A percentile compares a stretch with the other conserved stretches of the same genome.
These are phyloP conservation scores for Pulicaria dysenterica DNA, from an alignment of 129 eudicot genomes.

Conservation along the genomic window DNA sequence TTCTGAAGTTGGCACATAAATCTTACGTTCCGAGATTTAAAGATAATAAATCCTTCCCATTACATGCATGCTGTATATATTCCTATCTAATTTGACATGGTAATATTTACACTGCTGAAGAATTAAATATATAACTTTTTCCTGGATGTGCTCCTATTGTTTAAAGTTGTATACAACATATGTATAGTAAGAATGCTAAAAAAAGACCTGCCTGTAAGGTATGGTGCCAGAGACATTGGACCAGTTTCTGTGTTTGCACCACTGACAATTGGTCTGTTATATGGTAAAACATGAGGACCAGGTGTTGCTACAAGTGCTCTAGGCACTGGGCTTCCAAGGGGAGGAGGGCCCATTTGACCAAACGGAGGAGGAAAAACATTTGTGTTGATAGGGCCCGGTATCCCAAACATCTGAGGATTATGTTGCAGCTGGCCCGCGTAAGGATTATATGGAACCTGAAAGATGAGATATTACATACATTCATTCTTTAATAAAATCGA, in stretches of 20 bases:
- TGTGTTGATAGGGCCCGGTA: constrained; percentile 44
- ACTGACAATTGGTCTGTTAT: constrained; percentile 46
- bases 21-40: too few relatives aligned
- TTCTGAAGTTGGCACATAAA: too few relatives aligned
- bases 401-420: constrained; percentile 53
- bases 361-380: constrained; percentile 38
- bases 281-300: constrained; percentile 47
- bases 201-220: constrained; percentile 45
- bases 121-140: not conserved
- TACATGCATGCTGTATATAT: too few relatives aligned
- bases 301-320: constrained; percentile 42
- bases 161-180: not conserved
- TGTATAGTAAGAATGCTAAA: not conserved
- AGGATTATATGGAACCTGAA: constrained; percentile 47
- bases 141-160: not conserved
- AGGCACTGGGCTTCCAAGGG: constrained; percentile 49
- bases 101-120: not conserved
- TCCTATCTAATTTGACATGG: not conserved
- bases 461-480: constrained; percentile 13
- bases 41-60: too few relatives aligned
- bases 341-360: constrained; percentile 48
- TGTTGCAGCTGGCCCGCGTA: constrained; percentile 48
- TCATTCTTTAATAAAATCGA: constrained; percentile 5
- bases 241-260: constrained; percentile 48
- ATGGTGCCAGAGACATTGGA: constrained; percentile 50